These are phyloP conservation scores for Suhomyces prunicola DNA, from an alignment of 805 yeast genomes.

Conservation along the genomic window DNA sequence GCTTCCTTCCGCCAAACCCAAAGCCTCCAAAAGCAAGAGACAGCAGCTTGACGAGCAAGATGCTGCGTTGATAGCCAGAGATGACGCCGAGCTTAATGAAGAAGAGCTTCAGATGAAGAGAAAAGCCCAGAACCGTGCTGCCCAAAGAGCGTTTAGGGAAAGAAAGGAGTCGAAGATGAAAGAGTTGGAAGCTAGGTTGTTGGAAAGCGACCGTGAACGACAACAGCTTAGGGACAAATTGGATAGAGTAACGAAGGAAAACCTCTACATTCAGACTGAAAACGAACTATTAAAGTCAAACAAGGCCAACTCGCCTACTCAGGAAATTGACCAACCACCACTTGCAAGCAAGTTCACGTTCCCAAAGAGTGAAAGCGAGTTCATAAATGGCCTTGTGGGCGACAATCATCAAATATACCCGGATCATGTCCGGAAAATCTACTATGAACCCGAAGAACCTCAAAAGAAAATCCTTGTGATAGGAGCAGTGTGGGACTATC, in stretches of 20 bases:
- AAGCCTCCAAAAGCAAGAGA: conserved; percentile 18
- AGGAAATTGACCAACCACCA: neutral
- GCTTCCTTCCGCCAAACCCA: neutral
- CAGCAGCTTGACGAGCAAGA: conserved; percentile 35
- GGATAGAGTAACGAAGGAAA: conserved; percentile 51
- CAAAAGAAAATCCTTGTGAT: conserved; percentile 59
- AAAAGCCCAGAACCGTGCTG: conserved; percentile 80
- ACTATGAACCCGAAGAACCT: conserved; percentile 34
- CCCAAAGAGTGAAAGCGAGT: conserved; percentile 34
- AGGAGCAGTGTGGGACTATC: conserved; percentile 82
- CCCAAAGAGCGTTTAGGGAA: conserved; percentile 83
- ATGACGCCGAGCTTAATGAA: conserved; percentile 37
- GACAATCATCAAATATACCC: conserved; percentile 19
- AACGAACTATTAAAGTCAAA: conserved; percentile 51
- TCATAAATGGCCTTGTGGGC: conserved; percentile 30
- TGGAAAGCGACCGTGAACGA: conserved; percentile 55
- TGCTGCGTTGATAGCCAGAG: conserved; percentile 32
- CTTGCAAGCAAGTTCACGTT: conserved; percentile 24
- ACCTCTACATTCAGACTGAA: conserved; percentile 57
- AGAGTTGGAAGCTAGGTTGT: conserved; percentile 60
- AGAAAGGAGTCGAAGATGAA: conserved; percentile 71
- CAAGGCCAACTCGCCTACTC: conserved; percentile 5
- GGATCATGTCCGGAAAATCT: conserved; percentile 27
- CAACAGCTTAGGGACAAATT: conserved; percentile 45
- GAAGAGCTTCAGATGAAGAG: conserved; percentile 51